These are phyloP conservation scores for Vanilla planifolia DNA, from an alignment of 106 monocot genomes.

Conservation along the genomic window DNA sequence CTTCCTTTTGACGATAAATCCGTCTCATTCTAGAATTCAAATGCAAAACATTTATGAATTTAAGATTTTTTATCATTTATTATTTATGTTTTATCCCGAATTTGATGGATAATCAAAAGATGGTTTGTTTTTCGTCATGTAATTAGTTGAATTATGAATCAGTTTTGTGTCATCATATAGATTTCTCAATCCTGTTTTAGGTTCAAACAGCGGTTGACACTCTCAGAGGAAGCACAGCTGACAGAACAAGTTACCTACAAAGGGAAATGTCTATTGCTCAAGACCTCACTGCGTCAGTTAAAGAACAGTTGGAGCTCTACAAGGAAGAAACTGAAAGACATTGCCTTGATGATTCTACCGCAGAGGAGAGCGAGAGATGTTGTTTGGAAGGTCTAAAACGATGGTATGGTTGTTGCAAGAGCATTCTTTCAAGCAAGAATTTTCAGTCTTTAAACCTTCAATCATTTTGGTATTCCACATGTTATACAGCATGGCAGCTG, in stretches of 20 bases:
- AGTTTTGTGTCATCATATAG: no score
- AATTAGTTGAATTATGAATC: no score
- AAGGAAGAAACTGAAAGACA: conserved; percentile 54
- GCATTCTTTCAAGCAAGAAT: background rate
- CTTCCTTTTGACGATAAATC: no score
- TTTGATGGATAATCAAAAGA: no score
- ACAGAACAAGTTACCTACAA: conserved; percentile 37
- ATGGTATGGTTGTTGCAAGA: conserved; percentile 65
- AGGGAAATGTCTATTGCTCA: conserved; percentile 39
- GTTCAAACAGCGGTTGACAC: conserved; percentile 57
- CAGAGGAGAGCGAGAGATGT: conserved; percentile 30
- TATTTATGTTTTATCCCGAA: no score
- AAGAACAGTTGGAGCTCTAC: conserved; percentile 36
- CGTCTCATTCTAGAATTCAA: no score
- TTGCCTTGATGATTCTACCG: conserved; percentile 31
- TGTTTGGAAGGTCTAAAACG: conserved; percentile 36
- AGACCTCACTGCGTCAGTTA: conserved; percentile 39
- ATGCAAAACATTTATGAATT: no score
- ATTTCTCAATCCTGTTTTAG: no score
- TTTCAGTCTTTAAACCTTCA: no score
- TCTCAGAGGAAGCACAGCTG: conserved; percentile 37
- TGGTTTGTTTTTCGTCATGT: no score
- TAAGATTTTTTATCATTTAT: no score
- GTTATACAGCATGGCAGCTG: conserved; percentile 34
- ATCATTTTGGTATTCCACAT: conserved; percentile 3